Conservation (phyloP, 1,139 yeast species). For the Spencermartinsiella ligniputridi region DNA sequence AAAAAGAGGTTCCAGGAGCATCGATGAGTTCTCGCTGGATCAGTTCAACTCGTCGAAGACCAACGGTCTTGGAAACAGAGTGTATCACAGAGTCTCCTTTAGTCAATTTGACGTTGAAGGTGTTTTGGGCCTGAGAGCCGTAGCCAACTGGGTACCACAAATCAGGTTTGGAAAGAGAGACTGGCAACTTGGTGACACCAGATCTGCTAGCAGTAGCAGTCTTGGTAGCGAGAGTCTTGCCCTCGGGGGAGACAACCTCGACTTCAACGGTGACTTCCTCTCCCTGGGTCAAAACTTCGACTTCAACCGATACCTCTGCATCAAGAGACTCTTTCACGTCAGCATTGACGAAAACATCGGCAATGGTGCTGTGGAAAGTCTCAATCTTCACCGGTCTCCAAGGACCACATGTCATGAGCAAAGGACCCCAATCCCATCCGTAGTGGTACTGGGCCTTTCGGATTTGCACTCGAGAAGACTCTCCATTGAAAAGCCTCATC, state of each 20-base stretch:
- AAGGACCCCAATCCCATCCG: slow-evolving; percentile 60
- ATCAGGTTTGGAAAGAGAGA: slow-evolving; percentile 25
- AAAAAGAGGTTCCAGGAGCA: slow-evolving; percentile 39
- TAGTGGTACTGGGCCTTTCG: slow-evolving; percentile 52
- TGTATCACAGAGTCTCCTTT: slow-evolving; percentile 10
- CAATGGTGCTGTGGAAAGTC: slow-evolving; percentile 25
- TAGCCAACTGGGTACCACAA: slow-evolving; percentile 44
- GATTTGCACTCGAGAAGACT: slow-evolving; percentile 38
- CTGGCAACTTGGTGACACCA: slow-evolving; percentile 5
- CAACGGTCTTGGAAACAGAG: slow-evolving; percentile 22
- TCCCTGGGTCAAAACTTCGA: slow-evolving; percentile 11
- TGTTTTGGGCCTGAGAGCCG: slow-evolving; percentile 39
- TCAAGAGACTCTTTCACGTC: slow-evolving; percentile 24
- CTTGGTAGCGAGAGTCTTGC: slow-evolving; percentile 8
- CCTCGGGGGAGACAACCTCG: slow-evolving; percentile 15
- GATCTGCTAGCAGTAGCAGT: slow-evolving; percentile 2
- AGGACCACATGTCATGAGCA: slow-evolving; percentile 45
- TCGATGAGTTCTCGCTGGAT: slow-evolving; percentile 36
- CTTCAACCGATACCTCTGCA: slow-evolving; percentile 18
- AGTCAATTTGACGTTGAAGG: slow-evolving; percentile 21
- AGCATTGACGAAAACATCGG: slow-evolving; percentile 23
- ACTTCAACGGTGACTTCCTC: slow-evolving; percentile 15
- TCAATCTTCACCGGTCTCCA: slow-evolving; percentile 39
- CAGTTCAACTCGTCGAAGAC: slow-evolving; percentile 40
- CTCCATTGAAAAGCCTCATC: slow-evolving; percentile 37